Base-by-base conservation (phyloP, 2,329 filamentous ascomycete genomes). In the Xylaria sp. region DNA sequence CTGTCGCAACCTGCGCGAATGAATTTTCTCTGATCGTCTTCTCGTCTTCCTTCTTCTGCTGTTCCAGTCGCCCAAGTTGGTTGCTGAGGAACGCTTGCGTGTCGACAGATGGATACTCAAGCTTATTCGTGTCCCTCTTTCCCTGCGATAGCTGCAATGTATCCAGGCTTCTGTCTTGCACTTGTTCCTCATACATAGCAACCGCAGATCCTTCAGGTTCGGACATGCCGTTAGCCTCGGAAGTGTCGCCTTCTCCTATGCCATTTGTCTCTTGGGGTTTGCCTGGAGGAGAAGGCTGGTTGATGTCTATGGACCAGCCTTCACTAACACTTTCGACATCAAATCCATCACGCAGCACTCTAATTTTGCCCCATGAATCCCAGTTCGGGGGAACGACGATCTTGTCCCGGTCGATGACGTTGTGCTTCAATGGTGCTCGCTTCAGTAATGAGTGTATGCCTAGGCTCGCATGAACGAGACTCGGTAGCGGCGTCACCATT, bases 361-460 rank as follows among this genome's bases (percentile, higher is more conserved):
- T 86, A 62, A 99, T 97, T 78, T 98, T 99, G 62, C 93, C 93
- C 91, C 93, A 97, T 0, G 93, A 97, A 76, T 99, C 95, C 95
- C 95, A 99, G 75, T 97, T 97, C 15, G 93, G 90, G 1, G 94
- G 94, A 0, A 99, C 91, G 4, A 97, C 83, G 56, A 99, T 93
- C 81, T 96, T 96, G 76, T 97, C 93, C 62, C 94, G 86, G 78
- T 95, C 95, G 67, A 96, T 95, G 63, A 96, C 91, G 70, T 97
- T 96, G 74, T 93, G 90, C 77, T 92, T 95, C 23, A 96, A 83
- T 23, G 90, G 87, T 71, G 92, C 86, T 65, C 88, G 86, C 76
- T 92, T 92, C 17, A 96, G 80, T 19, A 95, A 83, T 21, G 91
- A 96, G 63, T 91, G 92, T 74, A 96, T 93, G 55, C 91, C 91